Conservation (phyloP, 2,329 filamentous ascomycete species). For the Trichoderma harzianum region DNA sequence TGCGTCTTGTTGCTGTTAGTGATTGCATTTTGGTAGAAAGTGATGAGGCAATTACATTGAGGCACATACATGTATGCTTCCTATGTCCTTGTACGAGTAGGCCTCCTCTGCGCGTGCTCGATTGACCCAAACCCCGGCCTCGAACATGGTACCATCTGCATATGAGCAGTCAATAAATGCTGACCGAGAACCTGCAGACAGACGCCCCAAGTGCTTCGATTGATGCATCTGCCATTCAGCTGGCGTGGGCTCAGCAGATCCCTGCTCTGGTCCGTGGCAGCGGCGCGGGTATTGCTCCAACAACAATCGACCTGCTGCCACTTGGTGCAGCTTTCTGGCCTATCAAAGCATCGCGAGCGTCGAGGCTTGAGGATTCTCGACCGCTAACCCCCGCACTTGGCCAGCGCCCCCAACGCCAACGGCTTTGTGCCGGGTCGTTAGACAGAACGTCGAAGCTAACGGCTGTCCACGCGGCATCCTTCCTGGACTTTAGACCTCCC, state of each 20-base stretch:
- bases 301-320: not conserved
- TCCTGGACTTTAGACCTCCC: slow-evolving; percentile 5
- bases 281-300: not conserved
- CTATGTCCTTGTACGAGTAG: not conserved
- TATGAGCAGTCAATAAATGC: not conserved
- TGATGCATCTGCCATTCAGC: not conserved
- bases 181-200: not conserved
- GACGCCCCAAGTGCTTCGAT: not conserved
- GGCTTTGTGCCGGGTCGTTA: not conserved
- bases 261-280: not conserved
- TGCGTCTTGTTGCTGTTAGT: not conserved
- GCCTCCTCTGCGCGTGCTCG: not conserved
- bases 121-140: not conserved
- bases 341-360: not conserved
- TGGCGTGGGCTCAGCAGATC: slow-evolving; percentile 1
- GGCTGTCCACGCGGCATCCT: slow-evolving; percentile 13
- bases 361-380: slow-evolving; percentile 10
- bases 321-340: not conserved
- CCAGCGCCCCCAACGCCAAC: slow-evolving; percentile 1
- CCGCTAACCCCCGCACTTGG: slow-evolving; percentile 17
- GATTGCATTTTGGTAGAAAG: not conserved
- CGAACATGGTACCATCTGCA: not conserved
- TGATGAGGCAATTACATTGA: not conserved
- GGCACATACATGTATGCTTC: not conserved
- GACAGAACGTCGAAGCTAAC: not conserved